Percentiles rank a stretch among this genome's conserved stretches.
Evolutionary conservation across 306 rosid genomes (phyloP).

Genomic region (Elaeagnus macrophylla): DNA sequence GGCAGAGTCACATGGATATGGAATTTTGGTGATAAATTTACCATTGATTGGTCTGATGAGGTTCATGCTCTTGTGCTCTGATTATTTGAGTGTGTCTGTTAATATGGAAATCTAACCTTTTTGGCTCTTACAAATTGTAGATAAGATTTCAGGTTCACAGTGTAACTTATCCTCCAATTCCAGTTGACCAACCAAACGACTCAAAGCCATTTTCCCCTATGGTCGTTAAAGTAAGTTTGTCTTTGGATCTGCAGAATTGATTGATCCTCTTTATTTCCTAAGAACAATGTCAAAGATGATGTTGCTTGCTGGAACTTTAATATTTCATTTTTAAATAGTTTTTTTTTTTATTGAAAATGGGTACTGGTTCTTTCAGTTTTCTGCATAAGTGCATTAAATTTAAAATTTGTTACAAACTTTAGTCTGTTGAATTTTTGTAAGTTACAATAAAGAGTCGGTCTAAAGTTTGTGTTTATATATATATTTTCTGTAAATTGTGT

Average conservation of each 20-base stretch:
- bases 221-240: constrained; percentile 52
- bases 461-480: too few relatives aligned
- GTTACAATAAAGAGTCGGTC: too few relatives aligned
- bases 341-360: too few relatives aligned
- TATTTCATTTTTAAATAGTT: too few relatives aligned
- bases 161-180: constrained; percentile 58
- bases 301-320: too few relatives aligned
- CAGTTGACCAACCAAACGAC: constrained; percentile 55
- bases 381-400: too few relatives aligned
- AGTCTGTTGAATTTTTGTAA: too few relatives aligned
- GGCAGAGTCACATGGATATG: constrained; percentile 48
- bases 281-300: too few relatives aligned
- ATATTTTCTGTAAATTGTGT: too few relatives aligned
- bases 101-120: constrained; percentile 14
- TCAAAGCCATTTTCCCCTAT: constrained; percentile 73
- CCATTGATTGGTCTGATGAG: constrained; percentile 43
- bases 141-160: constrained; percentile 47
- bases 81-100: constrained; percentile 6
- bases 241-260: not conserved
- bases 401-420: too few relatives aligned
- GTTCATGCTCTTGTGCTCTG: constrained; percentile 28
- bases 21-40: constrained; percentile 31
- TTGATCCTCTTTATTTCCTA: too few relatives aligned
- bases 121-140: constrained; percentile 26
- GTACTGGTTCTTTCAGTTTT: too few relatives aligned